Conservation (phyloP, 2,329 filamentous ascomycete genomes). For the Aschersonia sp. region DNA sequence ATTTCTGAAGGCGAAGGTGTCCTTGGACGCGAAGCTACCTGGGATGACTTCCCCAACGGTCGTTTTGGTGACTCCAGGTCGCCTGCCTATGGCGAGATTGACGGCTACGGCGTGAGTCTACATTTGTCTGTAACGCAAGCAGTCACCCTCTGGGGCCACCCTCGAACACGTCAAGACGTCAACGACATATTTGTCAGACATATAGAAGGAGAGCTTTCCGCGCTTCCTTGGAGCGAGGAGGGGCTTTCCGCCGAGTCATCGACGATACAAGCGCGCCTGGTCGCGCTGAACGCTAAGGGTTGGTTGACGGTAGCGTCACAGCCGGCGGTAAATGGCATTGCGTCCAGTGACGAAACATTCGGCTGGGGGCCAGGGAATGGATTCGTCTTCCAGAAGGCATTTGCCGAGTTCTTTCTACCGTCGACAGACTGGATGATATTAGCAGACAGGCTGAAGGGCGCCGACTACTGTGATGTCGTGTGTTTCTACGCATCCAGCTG, state of each 20-base stretch:
- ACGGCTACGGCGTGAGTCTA: slow-evolving; percentile 93
- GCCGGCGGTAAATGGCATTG: slow-evolving; percentile 78
- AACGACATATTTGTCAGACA: slow-evolving; percentile 69
- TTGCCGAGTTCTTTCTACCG: slow-evolving; percentile 91
- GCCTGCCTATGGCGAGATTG: slow-evolving; percentile 89
- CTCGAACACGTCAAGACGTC: slow-evolving; percentile 56
- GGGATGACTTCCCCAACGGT: slow-evolving; percentile 97
- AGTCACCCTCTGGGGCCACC: slow-evolving; percentile 72
- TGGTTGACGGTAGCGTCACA: slow-evolving; percentile 98
- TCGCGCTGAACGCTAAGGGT: slow-evolving; percentile 62
- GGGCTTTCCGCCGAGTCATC: slow-evolving; percentile 71
- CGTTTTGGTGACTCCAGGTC: slow-evolving; percentile 89
- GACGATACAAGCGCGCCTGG: slow-evolving; percentile 62
- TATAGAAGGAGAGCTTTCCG: slow-evolving; percentile 62
- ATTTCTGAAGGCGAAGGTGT: slow-evolving; percentile 90
- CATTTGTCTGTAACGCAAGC: slow-evolving; percentile 82
- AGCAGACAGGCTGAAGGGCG: slow-evolving; percentile 42
- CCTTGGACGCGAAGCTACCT: slow-evolving; percentile 85
- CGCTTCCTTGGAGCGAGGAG: slow-evolving; percentile 91
- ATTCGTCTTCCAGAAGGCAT: slow-evolving; percentile 96
- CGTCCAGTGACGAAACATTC: slow-evolving; percentile 63
- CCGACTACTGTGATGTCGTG: slow-evolving; percentile 49
- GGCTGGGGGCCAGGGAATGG: slow-evolving; percentile 90
- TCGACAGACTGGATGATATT: slow-evolving; percentile 56
- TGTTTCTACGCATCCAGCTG: slow-evolving; percentile 82